Base-by-base conservation (phyloP, 208 protist genomes). In the Trypanosoma theileri region DNA sequence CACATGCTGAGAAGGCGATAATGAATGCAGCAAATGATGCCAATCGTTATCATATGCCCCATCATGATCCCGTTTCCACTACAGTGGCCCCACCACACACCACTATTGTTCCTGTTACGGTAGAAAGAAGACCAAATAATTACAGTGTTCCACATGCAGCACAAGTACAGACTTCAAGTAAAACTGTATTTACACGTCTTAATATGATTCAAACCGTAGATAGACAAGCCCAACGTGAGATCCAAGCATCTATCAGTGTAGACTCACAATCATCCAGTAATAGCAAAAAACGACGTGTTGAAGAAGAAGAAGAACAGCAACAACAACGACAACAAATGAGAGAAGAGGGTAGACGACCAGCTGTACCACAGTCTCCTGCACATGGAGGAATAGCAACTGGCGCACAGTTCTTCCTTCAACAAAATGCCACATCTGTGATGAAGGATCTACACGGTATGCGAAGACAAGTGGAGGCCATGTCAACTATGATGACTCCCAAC, bases 71-170 rank as follows among this genome's bases (percentile, higher is more conserved):
- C 19, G 31, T 24, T n/a, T 13, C 31, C 8, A 60, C 67, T 14
- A 26, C 50, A 17, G 55, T 63, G n/a, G 67, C 61, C 11, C 52
- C 69, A 40, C 41, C 71, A 41, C 70, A 71, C 21, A 69, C 70
- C 42, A 71, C 53, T 40, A 74, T 77, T 75, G 46, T 56, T 22
- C 76, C 83, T 4, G 82, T 95, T 11, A 86, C 86, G n/a, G 75
- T 96, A 54, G 86, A 92, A 26, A 69, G 81, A 3, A 79, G 82
- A 31, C 72, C 82, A 22, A 96, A 96, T 75, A 96, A 96, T 76
- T 96, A 96, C 77, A 80, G 73, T 68, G 63, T 73, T 26, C 91
- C 91, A 42, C 91, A 96, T 67, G 51, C 68, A 22, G 68, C 79
- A 44, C 66, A 66, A 40, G 46, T 73, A 26, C 71, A 73, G 42